Evolutionary conservation across 208 protist species (phyloP).

Genomic region (Wallacemonas sp.): DNA sequence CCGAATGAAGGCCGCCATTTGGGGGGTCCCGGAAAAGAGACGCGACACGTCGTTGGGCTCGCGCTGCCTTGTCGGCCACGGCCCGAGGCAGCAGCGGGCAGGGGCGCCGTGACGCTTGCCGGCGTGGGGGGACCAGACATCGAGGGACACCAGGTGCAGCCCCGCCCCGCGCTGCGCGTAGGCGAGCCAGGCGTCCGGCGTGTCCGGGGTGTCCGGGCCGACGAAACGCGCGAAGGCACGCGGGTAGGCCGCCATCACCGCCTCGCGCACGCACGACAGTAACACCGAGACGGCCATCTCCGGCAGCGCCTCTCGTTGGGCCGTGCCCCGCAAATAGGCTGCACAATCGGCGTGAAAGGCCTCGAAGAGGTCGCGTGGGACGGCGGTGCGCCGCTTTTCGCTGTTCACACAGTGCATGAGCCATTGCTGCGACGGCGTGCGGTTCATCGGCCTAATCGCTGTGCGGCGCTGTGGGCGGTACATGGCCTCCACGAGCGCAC

Average conservation of each 20-base stretch:
- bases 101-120: too few species aligned
- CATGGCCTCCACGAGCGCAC: not conserved
- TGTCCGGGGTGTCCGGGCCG: not conserved
- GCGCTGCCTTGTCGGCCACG: not conserved
- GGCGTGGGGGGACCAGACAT: not conserved
- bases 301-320: not conserved
- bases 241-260: not conserved
- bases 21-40: not conserved
- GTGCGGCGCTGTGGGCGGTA: not conserved
- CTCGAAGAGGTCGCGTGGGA: not conserved
- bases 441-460: not conserved
- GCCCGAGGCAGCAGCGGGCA: not conserved
- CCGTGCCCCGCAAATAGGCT: not conserved
- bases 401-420: not conserved
- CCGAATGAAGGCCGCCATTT: not conserved
- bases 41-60: not conserved
- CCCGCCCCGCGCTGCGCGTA: not conserved
- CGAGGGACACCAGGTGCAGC: not conserved
- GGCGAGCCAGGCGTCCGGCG: not conserved
- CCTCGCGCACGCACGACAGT: not conserved
- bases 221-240: not conserved
- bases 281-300: not conserved
- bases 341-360: not conserved
- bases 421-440: constrained; percentile 2
- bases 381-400: not conserved